These are phyloP conservation scores for Leucocoprinus birnbaumii DNA, from an alignment of 768 basidiomycete species.

Conservation along the genomic window DNA sequence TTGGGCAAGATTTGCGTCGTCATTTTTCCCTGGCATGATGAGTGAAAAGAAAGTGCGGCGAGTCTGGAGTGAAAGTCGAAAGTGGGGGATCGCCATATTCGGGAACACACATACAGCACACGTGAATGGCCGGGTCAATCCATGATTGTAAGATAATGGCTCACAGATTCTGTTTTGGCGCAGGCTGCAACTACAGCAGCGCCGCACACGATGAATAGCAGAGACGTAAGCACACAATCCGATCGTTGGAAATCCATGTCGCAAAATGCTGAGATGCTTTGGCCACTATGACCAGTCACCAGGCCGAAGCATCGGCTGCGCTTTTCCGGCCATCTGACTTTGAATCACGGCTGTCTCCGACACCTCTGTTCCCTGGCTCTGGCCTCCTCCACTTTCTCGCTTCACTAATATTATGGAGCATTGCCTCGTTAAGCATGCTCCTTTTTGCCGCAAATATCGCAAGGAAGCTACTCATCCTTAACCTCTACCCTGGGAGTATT, in stretches of 20 bases:
- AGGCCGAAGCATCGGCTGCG: not conserved
- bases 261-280: not conserved
- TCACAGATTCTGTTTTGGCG: slow-evolving; percentile 1
- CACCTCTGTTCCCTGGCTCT: not conserved
- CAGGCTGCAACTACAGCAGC: not conserved
- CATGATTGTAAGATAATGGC: not conserved
- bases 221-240: not conserved
- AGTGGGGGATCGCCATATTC: slow-evolving; percentile 3
- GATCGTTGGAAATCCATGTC: not conserved
- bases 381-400: not conserved
- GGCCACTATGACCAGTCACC: not conserved
- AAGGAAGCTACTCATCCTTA: too few species aligned
- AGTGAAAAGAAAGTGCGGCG: not conserved
- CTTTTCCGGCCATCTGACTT: slow-evolving; percentile 1
- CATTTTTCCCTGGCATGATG: slow-evolving; percentile 38
- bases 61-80: slow-evolving; percentile 5
- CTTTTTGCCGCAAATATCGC: not conserved
- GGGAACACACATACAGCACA: slow-evolving; percentile 2
- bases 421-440: too few species aligned
- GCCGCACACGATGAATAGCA: not conserved
- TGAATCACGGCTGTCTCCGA: slow-evolving; percentile 8
- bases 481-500: too few species aligned
- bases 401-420: too few species aligned
- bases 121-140: slow-evolving; percentile 9
- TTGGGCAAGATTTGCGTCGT: slow-evolving; percentile 50